Base-by-base conservation (phyloP, 768 basidiomycete species). In the Neoboletus brunneissimus region DNA sequence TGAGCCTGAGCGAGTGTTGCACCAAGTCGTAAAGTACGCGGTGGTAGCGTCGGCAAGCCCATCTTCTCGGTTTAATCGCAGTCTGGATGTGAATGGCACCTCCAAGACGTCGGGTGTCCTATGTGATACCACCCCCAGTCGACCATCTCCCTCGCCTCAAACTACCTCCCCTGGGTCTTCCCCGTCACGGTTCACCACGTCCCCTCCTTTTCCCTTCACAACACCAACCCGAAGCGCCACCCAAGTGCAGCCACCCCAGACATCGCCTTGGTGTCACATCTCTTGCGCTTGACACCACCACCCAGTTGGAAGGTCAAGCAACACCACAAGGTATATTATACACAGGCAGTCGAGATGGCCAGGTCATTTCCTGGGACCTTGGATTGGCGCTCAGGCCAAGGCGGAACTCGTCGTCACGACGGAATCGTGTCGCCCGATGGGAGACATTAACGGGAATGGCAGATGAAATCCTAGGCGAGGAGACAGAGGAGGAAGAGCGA, bases 361-460 rank as follows among this genome's bases (percentile, higher is more conserved):
- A 93, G 42, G 78, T 96, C 45, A 86, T 94, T 38, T 84, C 88
- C 10, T 95, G 93, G 91, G 94, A 97, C 66, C 77, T 95, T 25
- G 83, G 80, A 5, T 75, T 93, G 11, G 75, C 82, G 10, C 84
- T 87, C 80, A 73, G 72, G 51, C 64, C 65, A 37, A 69, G 85
- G 68, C 69, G 82, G 74, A 54, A 31, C 7, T 18, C 54, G 22
- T 40, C 57, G 42, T 62, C 47, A 10, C 63, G 65, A 40, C 67
- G 69, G 12, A 57, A 51, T 56, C 68, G 66, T 53, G 58, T 59
- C 38, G 77, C 76, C 38, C 74, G 81, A 43, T 92, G 94, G 86
- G 94, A 94, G 70, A 75, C 84, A 9, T 76, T 94, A 68, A 95
- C 92, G 0, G 92, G 91, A 27, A 93, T 91, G 89, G 83, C 74